Base-by-base conservation (phyloP, 1,284 basidiomycete genomes). In the Ustilago trichophora region DNA sequence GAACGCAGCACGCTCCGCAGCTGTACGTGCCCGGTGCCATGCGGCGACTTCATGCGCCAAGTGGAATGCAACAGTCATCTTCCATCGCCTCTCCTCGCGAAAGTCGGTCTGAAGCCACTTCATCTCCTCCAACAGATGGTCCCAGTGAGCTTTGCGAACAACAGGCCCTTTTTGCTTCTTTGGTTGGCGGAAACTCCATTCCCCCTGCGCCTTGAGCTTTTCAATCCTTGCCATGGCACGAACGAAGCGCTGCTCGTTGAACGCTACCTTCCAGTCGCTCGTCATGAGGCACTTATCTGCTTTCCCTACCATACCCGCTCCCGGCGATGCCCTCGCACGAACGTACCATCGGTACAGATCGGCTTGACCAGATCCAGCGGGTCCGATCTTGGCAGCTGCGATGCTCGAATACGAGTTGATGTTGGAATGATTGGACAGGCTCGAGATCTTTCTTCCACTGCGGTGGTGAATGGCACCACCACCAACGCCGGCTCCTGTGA, bases 41-140 rank as follows among this genome's bases (percentile, higher is more conserved):
- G 91, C 90, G 11, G 90, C 86, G 12, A 92, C 89, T 41, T 91
- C 88, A 47, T 88, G 88, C 0, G 91, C 91, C n/a, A 98, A 82
- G 57, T 90, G 89, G 78, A 89, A 90, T 0, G 95, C 94, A 16
- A 93, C 81, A 0, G 90, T 89, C 29, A 91, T 83, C 82, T 98
- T 98, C 94, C 94, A 98, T 57, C 87, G 87, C 45, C 91, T 85
- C 80, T 99, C 96, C 82, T 98, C 93, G 8, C 90, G 88, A 75
- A 93, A 98, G 78, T 99, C 96, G 13, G 88, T 88, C 41, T 93
- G 90, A 86, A 99, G 89, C 96, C 95, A 98, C 87, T 91, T 92
- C 92, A 98, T 93, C 83, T 98, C 96, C 63, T 98, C 96, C 79
- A 98, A 83, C 25, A 98, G 84, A 82, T 93, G 91, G 82, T 98